These are phyloP conservation scores for Thelephora terrestris DNA, from an alignment of 1,284 basidiomycete species.

Conservation along the genomic window DNA sequence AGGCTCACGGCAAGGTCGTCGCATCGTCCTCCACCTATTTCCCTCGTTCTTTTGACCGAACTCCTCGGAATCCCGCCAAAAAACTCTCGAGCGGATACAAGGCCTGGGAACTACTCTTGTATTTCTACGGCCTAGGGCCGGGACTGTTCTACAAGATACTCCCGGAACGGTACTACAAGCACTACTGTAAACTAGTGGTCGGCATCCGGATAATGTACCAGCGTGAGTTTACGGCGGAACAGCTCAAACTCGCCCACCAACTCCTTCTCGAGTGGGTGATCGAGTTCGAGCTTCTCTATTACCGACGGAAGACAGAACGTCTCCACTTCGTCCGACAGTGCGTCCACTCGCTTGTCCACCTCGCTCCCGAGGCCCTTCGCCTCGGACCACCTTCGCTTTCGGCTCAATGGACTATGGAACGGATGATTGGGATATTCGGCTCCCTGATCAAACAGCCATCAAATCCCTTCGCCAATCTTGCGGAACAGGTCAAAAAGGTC, in stretches of 20 bases:
- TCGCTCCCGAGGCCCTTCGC: slow-evolving; percentile 8
- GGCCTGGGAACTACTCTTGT: slow-evolving; percentile 18
- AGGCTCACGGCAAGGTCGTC: slow-evolving; percentile 20
- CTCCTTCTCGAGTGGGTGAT: slow-evolving; percentile 8
- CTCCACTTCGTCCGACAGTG: slow-evolving; percentile 18
- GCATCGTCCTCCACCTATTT: slow-evolving; percentile 11
- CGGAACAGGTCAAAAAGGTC: slow-evolving; percentile 14
- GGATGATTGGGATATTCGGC: too few species aligned
- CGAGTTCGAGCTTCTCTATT: slow-evolving; percentile 17
- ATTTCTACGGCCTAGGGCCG: too few species aligned
- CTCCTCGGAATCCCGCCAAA: slow-evolving; percentile 20
- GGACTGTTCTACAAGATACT: too few species aligned
- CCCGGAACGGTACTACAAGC: too few species aligned
- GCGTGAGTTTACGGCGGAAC: slow-evolving; percentile 2
- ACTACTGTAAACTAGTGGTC: too few species aligned
- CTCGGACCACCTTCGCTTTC: slow-evolving; percentile 16
- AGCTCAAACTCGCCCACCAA: slow-evolving; percentile 5
- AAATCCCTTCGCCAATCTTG: slow-evolving; percentile 17
- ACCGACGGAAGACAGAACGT: too few species aligned
- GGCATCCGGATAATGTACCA: slow-evolving; percentile 12
- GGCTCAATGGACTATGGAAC: too few species aligned
- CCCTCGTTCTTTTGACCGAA: slow-evolving; percentile 19
- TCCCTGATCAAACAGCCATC: too few species aligned
- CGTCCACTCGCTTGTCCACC: too few species aligned
- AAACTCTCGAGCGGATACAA: slow-evolving; percentile 25